Base-by-base conservation (phyloP, 495 filamentous ascomycete genomes). In the Daldinia loculata region DNA sequence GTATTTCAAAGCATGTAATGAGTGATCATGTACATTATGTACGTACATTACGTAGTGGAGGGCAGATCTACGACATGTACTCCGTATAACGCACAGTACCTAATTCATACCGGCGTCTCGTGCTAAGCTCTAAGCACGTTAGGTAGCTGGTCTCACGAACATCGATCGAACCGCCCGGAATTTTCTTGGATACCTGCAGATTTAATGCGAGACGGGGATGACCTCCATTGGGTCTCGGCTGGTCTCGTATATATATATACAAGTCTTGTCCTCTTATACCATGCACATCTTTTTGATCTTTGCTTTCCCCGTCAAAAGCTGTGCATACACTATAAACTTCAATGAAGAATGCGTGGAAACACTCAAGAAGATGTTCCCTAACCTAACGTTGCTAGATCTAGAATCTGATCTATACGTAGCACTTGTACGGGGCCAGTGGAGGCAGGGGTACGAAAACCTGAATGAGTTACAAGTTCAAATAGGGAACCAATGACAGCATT, bases 151-250 rank as follows among this genome's bases (percentile, higher is more conserved):
- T 67, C 65, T 64, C 61, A 65, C 61, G 58, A 69, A 69, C 61
- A 58, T 19, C 59, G 65, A 73, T 73, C 70, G 70, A 73, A 69
- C 62, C 66, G 70, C 66, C 43, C 70, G 70, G 70, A 69, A 73
- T 73, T 73, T 73, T 73, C 70, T 69, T 69, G 66, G 70, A 73
- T 61, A 69, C 66, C 50, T 69, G 70, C 70, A 73, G 52, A 9
- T 45, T 59, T 11, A 52, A 69, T 48, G 66, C 53, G 61, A 66
- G 66, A 73, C 61, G 70, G 69, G 66, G 61, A 69, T 69, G 48
- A 11, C 17, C 43, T 48, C 56, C 30, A 29, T 27, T 61, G 38
- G 26, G 63, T 34, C 26, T 62, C 56, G 69, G 45, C 41, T 57
- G n/a, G 48, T 56, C 51, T 64, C 39, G 26, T 41, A 58, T 22